Evolutionary conservation across 1,284 basidiomycete species (phyloP), one percentile per base, ranked within the genome.

Genomic region (Violaceomyces palustris): DNA sequence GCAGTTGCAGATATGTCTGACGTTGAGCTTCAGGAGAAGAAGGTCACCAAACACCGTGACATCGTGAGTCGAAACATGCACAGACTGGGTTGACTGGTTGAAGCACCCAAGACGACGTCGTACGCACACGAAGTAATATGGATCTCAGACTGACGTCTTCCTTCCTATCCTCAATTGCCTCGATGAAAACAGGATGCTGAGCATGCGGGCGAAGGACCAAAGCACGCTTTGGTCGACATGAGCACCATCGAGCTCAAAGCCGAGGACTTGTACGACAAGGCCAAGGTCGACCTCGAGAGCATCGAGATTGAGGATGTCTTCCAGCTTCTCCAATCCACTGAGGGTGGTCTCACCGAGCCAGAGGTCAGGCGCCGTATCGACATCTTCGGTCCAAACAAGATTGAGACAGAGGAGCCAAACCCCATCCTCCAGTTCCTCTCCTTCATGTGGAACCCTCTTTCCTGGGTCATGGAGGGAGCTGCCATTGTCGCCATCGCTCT

Each of bases 381-480:
- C 52, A 82, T 96, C 61, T 97, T 97, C 70, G 92, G 92, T 65
- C 90, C 89, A 63, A 96, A 97, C 81, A 94, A 87, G 77, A 85
- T 97, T 30, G 63, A 66, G 55, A 55, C 56, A 32, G 55, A 59
- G 76, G 86, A 88, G 63, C 86, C 90, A 75, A 94, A 91, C 51
- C 74, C 58, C 27, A 68, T 79, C 55, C 56, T 78, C 62, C 78
- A 80, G 50, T 73, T 74, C 64, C 46, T 73, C 42, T 61, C 57
- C 45, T 64, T 64, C 50, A 64, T 64, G 61, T 64, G 61, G 61
- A 64, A 64, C 46, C 61, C 61, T 31, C 56, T 64, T 40, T 64
- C 61, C 30, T 97, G 92, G 91, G 93, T 97, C 78, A 98, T 97
- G 92, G 92, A 98, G 77, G 90, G 87, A 64, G 92, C 92, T 44